Base-by-base conservation (phyloP, 345 rosid species). In the Brassica cretica region DNA sequence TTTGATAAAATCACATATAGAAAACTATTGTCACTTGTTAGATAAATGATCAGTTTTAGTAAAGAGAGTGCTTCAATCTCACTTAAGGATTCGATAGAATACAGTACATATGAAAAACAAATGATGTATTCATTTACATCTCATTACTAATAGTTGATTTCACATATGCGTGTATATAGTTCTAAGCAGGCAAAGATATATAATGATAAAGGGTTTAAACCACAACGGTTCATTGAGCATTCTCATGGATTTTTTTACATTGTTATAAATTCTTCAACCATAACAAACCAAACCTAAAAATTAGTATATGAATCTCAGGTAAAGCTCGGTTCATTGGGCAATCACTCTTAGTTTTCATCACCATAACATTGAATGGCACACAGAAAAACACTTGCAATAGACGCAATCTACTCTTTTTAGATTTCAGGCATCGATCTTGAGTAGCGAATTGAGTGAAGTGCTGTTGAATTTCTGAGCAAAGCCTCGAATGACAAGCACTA, bases 401-500 rank as follows among this genome's bases (percentile, higher is more conserved):
- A 33, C 25, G 70, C 59, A 67, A 33, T 49, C 44, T 1, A 64
- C 61, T 67, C 44, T 44, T 35, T 35, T 35, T 25, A 4, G n/a
- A 30, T 21, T 30, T 78, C 59, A 78, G 14, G 73, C 51, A n/a
- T 78, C 82, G 35, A 89, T 91, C 80, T 91, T 95, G 49, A 95
- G 98, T 12, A 92, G 94, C 30, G 97, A 88, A 84, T 92, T 91
- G 82, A 95, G 96, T 64, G 99, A 95, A 53, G 97, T 95, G 84
- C 97, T 94, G 74, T 94, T 94, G 83, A 94, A 94, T 30, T 93
- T 84, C 82, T 92, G 98, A 27, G 98, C 98, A 78, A 94, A 85
- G 72, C 98, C 97, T 8, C 97, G 93, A 46, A 92, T 89, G 55
- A 89, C 93, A 33, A 92, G 97, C 44, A 89, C 97, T 12, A 88